Conservation (phyloP, 2,329 filamentous ascomycete genomes). For the Torrubiella hemipterigena region DNA sequence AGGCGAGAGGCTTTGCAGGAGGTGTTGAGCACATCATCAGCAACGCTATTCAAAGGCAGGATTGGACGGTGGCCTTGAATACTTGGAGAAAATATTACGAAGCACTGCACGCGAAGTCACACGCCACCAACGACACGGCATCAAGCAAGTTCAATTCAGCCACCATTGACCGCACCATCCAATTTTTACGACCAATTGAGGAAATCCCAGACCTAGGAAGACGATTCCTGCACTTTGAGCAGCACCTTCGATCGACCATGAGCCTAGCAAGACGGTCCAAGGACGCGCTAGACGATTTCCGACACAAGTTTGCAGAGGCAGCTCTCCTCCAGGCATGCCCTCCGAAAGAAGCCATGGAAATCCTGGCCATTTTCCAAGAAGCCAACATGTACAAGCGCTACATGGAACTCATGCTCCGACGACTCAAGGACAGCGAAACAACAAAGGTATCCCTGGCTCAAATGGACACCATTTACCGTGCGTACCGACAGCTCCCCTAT, state of each 20-base stretch:
- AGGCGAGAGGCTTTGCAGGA: constrained; percentile 17
- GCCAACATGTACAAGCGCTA: constrained; percentile 29
- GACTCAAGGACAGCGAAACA: constrained; percentile 15
- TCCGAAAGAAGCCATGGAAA: constrained; percentile 18
- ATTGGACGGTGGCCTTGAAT: too few relatives aligned
- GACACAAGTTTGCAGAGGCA: constrained; percentile 17
- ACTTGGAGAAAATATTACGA: too few relatives aligned
- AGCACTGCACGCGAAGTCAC: too few relatives aligned
- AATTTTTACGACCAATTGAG: too few relatives aligned
- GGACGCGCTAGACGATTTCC: constrained; percentile 14
- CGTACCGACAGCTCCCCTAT: constrained; percentile 29
- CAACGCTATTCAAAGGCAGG: too few relatives aligned
- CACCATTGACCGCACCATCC: too few relatives aligned
- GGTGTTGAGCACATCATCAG: constrained; percentile 33
- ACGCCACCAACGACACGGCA: constrained; percentile 3
- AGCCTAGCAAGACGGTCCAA: too few relatives aligned
- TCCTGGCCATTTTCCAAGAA: constrained; percentile 29
- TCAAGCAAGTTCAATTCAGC: constrained; percentile 6
- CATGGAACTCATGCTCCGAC: constrained; percentile 21
- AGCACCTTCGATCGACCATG: too few relatives aligned
- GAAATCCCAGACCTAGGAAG: too few relatives aligned
- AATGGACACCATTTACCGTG: constrained; percentile 29
- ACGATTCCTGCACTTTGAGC: constrained; percentile 22
- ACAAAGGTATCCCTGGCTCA: constrained; percentile 16
- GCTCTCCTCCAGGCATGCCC: constrained; percentile 20